Evolutionary conservation across 2,329 filamentous ascomycete species (phyloP), one percentile per base, ranked within the genome.

Genomic region (Aureobasidium sp.): DNA sequence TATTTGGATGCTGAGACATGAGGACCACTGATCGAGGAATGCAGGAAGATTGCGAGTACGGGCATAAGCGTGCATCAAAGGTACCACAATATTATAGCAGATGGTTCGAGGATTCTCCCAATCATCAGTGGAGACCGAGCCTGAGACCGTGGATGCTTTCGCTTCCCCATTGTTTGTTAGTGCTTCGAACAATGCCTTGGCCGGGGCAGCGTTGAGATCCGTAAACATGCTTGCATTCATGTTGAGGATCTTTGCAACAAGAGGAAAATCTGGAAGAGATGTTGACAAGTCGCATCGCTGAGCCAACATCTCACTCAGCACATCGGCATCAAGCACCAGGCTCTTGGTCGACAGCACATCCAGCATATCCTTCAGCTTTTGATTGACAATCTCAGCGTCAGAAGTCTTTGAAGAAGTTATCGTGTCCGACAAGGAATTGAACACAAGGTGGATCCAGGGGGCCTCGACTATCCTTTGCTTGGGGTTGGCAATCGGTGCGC

Each of bases 191-290:
- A 67, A 29, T 45, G 61, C 42, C 25, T 63, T 52, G 15, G 36
- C 66, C 12, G 27, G 36, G 20, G 45, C 34, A 53, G 45, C 22
- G 9, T 57, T 70, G 2, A 53, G 25, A 36, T 41, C 65, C 9
- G 79, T 70, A 64, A 82, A 80, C 5, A 79, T 73, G 64, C 77
- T 77, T 3, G 77, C 67, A 65, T 82, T 78, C 56, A 80, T 75
- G 25, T 72, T 68, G 20, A 81, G 69, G n/a, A 80, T 68, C 34
- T 75, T 73, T 14, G 75, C 72, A 22, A 81, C 60, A 22, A 82
- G 64, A 2, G 65, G 62, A 75, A 77, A 79, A 56, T 79, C 71
- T 1, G 70, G 61, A 31, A n/a, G 15, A 59, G 57, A 60, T 9
- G 42, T 34, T 8, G 25, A 41, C 17, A 62, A 29, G 5, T 61